phyloP scores from a whole-genome alignment of 2,329 filamentous ascomycete species.

The Neofusicoccum ribis region DNA sequence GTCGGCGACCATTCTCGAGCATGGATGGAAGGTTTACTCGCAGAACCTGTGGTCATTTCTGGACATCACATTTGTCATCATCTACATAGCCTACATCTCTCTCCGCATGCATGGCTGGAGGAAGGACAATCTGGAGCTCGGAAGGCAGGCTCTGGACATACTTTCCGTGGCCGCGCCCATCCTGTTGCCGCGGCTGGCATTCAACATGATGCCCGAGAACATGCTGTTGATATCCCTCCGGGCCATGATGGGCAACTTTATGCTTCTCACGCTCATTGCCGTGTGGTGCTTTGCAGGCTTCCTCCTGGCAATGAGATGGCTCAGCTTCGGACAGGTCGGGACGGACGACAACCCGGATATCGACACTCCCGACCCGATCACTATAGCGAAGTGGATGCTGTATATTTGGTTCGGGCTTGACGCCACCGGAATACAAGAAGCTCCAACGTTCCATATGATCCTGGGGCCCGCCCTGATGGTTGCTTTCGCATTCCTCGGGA shows the following conservation, averaged over 20 bases:
- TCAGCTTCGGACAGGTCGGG: constrained; percentile 50
- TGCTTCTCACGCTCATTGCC: constrained; percentile 71
- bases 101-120: constrained; percentile 67
- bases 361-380: constrained; percentile 44
- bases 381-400: constrained; percentile 86
- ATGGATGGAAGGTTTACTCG: constrained; percentile 78
- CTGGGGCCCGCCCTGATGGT: constrained; percentile 79
- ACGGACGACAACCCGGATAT: constrained; percentile 16
- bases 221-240: constrained; percentile 78
- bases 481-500: constrained; percentile 80
- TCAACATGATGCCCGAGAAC: constrained; percentile 81
- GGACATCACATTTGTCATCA: constrained; percentile 73
- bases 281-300: constrained; percentile 85
- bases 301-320: constrained; percentile 75
- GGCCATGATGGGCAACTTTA: constrained; percentile 84
- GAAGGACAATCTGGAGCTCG: constrained; percentile 49
- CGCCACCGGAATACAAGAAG: constrained; percentile 58
- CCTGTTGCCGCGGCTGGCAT: constrained; percentile 75
- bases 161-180: constrained; percentile 78
- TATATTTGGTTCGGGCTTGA: constrained; percentile 92
- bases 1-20: constrained; percentile 73
- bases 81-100: constrained; percentile 69
- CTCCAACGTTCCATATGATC: constrained; percentile 73
- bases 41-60: constrained; percentile 89
- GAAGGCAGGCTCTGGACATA: constrained; percentile 72